These are phyloP conservation scores for Colletotrichum sp. DNA, from an alignment of 2,329 filamentous ascomycete genomes.

Conservation along the genomic window DNA sequence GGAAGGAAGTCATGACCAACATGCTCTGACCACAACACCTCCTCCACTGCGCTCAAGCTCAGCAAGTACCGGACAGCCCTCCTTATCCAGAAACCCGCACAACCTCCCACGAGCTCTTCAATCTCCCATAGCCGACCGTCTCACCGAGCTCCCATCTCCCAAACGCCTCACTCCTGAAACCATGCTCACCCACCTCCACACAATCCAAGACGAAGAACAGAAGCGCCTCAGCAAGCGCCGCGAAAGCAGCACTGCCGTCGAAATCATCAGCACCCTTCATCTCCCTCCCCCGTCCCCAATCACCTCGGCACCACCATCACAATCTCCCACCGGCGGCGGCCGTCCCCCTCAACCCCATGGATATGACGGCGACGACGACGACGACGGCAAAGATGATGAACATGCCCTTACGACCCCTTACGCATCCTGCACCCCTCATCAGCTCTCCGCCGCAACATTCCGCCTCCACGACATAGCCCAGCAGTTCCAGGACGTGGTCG, in stretches of 20 bases:
- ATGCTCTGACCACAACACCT: not conserved
- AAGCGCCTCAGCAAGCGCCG: not conserved
- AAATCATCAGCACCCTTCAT: not conserved
- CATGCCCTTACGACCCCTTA: not conserved
- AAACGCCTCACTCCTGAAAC: not conserved
- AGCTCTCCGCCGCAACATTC: not conserved
- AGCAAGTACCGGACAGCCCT: not conserved
- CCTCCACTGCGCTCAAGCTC: not conserved
- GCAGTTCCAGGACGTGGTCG: slow-evolving; percentile 39
- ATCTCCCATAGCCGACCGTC: not conserved
- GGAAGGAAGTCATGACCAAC: rapidly evolving
- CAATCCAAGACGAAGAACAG: not conserved
- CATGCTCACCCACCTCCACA: not conserved
- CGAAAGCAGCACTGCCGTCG: not conserved
- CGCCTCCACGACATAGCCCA: not conserved
- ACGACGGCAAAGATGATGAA: not conserved
- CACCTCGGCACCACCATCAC: not conserved
- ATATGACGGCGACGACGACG: not conserved
- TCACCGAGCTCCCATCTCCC: not conserved
- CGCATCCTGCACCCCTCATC: not conserved
- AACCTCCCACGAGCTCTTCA: not conserved
- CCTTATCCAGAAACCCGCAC: not conserved
- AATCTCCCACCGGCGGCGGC: not conserved
- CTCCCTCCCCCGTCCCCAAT: not conserved
- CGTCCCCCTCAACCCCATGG: not conserved